These are phyloP conservation scores for Clarireedia homoeocarpa DNA, from an alignment of 2,329 filamentous ascomycete species.

Conservation along the genomic window DNA sequence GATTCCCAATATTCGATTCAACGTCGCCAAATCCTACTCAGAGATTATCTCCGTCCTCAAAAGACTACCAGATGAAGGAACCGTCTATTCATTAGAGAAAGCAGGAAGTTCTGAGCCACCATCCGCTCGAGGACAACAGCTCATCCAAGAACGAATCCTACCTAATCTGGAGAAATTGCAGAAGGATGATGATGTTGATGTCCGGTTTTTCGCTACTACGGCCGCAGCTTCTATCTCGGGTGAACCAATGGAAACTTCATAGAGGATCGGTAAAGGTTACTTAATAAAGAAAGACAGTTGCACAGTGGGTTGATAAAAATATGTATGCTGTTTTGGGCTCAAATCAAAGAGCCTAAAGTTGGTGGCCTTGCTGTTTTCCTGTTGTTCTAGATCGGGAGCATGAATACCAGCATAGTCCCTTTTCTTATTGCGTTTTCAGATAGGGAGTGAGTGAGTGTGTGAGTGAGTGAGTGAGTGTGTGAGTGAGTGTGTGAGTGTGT, in stretches of 20 bases:
- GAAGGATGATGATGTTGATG: conserved; percentile 95
- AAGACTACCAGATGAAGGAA: conserved; percentile 81
- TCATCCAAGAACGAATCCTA: conserved; percentile 80
- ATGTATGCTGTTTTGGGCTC: conserved; percentile 21
- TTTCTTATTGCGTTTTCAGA: not conserved
- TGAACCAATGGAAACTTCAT: conserved; percentile 48
- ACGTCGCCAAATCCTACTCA: conserved; percentile 95
- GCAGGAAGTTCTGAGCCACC: conserved; percentile 52
- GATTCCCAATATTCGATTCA: conserved; percentile 98
- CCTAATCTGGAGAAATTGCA: conserved; percentile 92
- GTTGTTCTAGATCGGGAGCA: conserved; percentile 28
- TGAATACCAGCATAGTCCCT: conserved; percentile 28
- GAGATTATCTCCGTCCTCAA: conserved; percentile 87
- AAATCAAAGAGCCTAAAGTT: conserved; percentile 19
- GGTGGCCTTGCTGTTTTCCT: conserved; percentile 19
- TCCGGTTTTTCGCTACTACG: conserved; percentile 93
- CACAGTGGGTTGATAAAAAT: conserved; percentile 15
- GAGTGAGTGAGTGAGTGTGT: too few relatives aligned
- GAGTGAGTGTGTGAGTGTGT: too few relatives aligned
- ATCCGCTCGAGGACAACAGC: conserved; percentile 64
- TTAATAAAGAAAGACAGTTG: conserved; percentile 17
- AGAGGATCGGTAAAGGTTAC: conserved; percentile 30
- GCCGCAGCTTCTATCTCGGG: conserved; percentile 52
- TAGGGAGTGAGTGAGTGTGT: not conserved
- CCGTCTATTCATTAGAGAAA: conserved; percentile 78